phyloP scores from a whole-genome alignment of 768 basidiomycete species.

The Boletus subcaerulescens region DNA sequence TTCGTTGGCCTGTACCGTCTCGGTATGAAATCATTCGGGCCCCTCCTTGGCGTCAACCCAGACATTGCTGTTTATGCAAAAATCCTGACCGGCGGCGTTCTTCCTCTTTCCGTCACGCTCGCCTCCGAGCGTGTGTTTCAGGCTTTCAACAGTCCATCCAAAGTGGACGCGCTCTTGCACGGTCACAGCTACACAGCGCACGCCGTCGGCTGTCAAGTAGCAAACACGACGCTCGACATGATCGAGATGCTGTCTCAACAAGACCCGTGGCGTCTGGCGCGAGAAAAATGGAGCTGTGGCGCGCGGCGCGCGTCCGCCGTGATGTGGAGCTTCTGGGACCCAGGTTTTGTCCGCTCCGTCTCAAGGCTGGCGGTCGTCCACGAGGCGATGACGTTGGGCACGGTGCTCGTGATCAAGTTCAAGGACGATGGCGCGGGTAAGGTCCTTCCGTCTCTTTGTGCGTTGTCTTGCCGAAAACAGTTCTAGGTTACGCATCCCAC shows the following conservation, averaged over 20 bases:
- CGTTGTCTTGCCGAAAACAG: neutral
- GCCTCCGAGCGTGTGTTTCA: constrained; percentile 77
- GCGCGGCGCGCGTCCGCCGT: constrained; percentile 11
- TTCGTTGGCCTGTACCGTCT: constrained; percentile 91
- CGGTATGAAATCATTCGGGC: constrained; percentile 61
- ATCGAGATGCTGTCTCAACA: constrained; percentile 49
- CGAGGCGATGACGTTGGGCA: constrained; percentile 85
- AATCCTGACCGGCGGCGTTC: constrained; percentile 86
- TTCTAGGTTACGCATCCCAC: constrained; percentile 54
- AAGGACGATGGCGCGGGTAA: constrained; percentile 56
- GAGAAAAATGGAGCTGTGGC: constrained; percentile 50
- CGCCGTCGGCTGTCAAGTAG: constrained; percentile 89
- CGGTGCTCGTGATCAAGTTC: constrained; percentile 77
- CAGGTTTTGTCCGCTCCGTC: constrained; percentile 60
- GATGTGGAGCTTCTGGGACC: constrained; percentile 90
- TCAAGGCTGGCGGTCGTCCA: constrained; percentile 56
- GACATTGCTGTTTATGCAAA: constrained; percentile 94
- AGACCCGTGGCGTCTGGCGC: constrained; percentile 59
- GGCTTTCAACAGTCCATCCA: constrained; percentile 71
- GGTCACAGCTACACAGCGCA: constrained; percentile 97
- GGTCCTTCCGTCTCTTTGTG: neutral
- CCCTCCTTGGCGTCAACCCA: constrained; percentile 69
- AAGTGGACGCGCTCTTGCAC: constrained; percentile 85
- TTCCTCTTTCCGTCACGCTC: constrained; percentile 84
- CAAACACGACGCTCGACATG: constrained; percentile 71